A percentile compares a stretch with the other conserved stretches of the same genome.
Conservation (phyloP, 1,284 basidiomycete genomes). For the Austroboletus novae-zelandiae region DNA sequence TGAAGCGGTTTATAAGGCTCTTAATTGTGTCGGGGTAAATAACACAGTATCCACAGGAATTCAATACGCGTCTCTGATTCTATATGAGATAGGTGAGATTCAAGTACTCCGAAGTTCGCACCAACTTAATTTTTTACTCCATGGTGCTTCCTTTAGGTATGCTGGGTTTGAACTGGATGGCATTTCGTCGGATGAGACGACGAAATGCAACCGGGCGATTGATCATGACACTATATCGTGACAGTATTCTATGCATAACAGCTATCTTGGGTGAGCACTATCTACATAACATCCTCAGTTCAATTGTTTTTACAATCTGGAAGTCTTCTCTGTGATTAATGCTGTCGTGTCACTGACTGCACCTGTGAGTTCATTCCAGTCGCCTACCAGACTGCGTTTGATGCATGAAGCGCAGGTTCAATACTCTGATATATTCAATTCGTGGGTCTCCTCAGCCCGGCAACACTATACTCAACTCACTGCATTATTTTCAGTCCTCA, state of each 20-base stretch:
- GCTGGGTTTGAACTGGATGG: constrained; percentile 19
- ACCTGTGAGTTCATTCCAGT: constrained; percentile 5
- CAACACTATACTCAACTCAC: background rate
- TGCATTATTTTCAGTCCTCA: constrained; percentile 16
- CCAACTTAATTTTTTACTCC: background rate
- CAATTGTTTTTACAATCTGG: background rate
- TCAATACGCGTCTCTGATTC: constrained; percentile 11
- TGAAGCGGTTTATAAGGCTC: constrained; percentile 13
- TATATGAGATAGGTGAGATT: constrained; percentile 17
- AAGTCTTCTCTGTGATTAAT: constrained; percentile 21
- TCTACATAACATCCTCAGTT: background rate
- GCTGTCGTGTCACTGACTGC: constrained; percentile 11
- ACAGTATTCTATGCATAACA: constrained; percentile 21
- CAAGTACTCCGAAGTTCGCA: background rate
- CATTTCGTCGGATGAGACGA: constrained; percentile 17
- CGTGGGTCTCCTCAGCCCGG: constrained; percentile 7
- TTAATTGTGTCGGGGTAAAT: constrained; percentile 13
- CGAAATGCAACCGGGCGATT: constrained; percentile 10
- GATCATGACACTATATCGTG: constrained; percentile 18
- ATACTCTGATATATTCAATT: constrained; percentile 20
- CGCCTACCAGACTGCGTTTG: background rate
- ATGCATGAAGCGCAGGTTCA: constrained; percentile 4
- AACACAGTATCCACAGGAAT: constrained; percentile 6
- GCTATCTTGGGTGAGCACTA: constrained; percentile 13
- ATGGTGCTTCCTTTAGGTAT: constrained; percentile 14